phyloP scores from a whole-genome alignment of 2,329 filamentous ascomycete genomes.

The Ceratocystiopsis sp. region DNA sequence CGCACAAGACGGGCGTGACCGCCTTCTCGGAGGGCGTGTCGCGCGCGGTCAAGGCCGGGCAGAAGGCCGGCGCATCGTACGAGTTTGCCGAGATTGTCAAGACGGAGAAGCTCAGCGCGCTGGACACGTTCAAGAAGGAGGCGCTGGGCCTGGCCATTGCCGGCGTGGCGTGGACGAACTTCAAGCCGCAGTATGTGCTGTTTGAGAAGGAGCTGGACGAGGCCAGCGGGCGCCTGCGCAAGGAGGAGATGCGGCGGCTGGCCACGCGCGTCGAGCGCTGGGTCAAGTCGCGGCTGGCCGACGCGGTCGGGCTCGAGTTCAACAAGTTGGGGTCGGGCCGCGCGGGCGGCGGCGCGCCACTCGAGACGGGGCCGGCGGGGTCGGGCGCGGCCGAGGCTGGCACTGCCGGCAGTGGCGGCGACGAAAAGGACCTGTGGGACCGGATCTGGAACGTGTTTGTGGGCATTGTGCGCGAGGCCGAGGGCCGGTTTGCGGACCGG shows the following conservation, averaged over 20 bases:
- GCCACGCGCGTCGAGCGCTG: constrained; percentile 85
- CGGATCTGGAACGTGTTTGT: constrained; percentile 81
- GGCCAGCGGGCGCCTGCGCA: constrained; percentile 66
- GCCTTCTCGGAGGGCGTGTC: constrained; percentile 79
- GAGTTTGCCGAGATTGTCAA: constrained; percentile 92
- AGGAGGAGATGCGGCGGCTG: constrained; percentile 89
- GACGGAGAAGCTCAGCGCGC: constrained; percentile 58
- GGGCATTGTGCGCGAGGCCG: constrained; percentile 68
- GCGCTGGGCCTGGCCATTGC: constrained; percentile 59
- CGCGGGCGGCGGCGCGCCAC: constrained; percentile 65
- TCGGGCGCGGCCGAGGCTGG: constrained; percentile 43
- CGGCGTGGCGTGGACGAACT: constrained; percentile 75
- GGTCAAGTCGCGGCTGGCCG: constrained; percentile 74
- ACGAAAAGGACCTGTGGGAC: constrained; percentile 87
- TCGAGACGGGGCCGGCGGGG: constrained; percentile 22
- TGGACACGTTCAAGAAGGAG: constrained; percentile 60
- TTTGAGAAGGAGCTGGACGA: constrained; percentile 87
- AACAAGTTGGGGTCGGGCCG: constrained; percentile 86
- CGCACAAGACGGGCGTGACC: constrained; percentile 73
- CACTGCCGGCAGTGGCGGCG: constrained; percentile 53
- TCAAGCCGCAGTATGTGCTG: constrained; percentile 58
- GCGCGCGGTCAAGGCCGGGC: constrained; percentile 73
- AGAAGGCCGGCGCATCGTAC: constrained; percentile 79
- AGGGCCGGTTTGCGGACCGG: constrained; percentile 68
- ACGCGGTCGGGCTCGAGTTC: constrained; percentile 84